phyloP scores from a whole-genome alignment of 2,329 filamentous ascomycete species.

The Penicillium sp. region DNA sequence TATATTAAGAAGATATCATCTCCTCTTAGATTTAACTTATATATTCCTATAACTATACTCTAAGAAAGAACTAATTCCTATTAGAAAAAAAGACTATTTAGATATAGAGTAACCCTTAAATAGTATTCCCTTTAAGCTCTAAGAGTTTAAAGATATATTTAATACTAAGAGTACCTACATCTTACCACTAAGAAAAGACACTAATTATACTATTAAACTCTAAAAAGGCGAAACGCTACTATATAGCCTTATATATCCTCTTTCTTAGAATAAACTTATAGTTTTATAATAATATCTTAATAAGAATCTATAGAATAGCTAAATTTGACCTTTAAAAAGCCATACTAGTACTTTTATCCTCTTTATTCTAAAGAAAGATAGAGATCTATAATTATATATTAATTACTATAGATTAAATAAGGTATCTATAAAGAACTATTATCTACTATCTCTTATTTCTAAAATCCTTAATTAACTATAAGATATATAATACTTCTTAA shows the following conservation, averaged over 20 bases:
- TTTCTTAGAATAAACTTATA: background rate
- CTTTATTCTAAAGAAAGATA: constrained; percentile 2
- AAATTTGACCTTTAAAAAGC: constrained; percentile 1
- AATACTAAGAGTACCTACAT: background rate
- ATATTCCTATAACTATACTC: background rate
- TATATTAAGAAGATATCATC: background rate
- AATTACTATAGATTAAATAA: too few species aligned
- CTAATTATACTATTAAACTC: constrained; percentile 2
- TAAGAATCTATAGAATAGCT: too few species aligned
- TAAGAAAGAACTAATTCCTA: too few species aligned
- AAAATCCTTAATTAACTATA: background rate
- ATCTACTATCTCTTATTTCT: background rate
- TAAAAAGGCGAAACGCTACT: background rate
- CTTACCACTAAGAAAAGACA: background rate
- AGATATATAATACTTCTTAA: too few species aligned
- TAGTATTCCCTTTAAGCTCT: background rate
- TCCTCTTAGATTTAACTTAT: too few species aligned
- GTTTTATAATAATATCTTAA: constrained; percentile 8
- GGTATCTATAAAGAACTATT: background rate
- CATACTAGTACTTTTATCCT: constrained; percentile 1
- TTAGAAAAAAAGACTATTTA: background rate
- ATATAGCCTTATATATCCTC: background rate
- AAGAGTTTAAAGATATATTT: background rate
- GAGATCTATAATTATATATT: background rate
- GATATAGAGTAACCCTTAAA: background rate